Percentiles rank a stretch among this genome's conserved stretches.
Evolutionary conservation across 148 eudicot genomes (phyloP).

Genomic region (Nepenthes gracilis): DNA sequence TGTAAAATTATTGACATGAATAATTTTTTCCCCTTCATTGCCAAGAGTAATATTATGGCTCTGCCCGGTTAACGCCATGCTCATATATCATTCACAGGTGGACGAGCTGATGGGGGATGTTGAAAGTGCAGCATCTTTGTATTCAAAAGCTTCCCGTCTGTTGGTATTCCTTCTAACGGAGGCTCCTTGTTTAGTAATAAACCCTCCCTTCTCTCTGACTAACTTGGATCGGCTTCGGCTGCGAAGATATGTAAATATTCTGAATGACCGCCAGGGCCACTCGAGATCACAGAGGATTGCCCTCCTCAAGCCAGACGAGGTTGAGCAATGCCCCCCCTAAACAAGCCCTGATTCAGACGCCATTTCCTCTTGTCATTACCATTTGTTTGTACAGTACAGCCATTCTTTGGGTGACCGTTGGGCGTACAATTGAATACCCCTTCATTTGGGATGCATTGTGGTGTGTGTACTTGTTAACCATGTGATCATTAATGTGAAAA

Average conservation of each 20-base stretch:
- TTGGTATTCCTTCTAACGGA: slow-evolving; percentile 64
- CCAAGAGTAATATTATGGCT: too few species aligned
- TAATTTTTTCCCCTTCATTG: too few species aligned
- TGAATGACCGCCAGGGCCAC: slow-evolving; percentile 66
- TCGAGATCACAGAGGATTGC: slow-evolving; percentile 68
- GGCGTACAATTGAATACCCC: slow-evolving; percentile 14
- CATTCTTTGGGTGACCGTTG: slow-evolving; percentile 43
- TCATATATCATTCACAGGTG: slow-evolving; percentile 39
- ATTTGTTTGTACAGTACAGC: slow-evolving; percentile 45
- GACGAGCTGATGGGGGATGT: slow-evolving; percentile 73
- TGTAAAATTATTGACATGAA: too few species aligned
- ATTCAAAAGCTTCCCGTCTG: slow-evolving; percentile 63
- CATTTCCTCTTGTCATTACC: slow-evolving; percentile 20
- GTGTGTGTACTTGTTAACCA: slow-evolving; percentile 9
- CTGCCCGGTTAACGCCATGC: neutral
- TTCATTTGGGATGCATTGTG: slow-evolving; percentile 15
- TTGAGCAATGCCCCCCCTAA: slow-evolving; percentile 26
- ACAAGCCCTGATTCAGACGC: slow-evolving; percentile 6
- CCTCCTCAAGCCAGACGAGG: slow-evolving; percentile 40
- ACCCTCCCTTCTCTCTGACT: slow-evolving; percentile 86
- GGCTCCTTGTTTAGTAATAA: slow-evolving; percentile 71
- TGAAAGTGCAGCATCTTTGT: slow-evolving; percentile 44
- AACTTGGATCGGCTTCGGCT: slow-evolving; percentile 70
- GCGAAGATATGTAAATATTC: slow-evolving; percentile 51
- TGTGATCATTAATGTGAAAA: slow-evolving; percentile 1